Evolutionary conservation across 306 rosid genomes (phyloP).

Genomic region (Senna tora): DNA sequence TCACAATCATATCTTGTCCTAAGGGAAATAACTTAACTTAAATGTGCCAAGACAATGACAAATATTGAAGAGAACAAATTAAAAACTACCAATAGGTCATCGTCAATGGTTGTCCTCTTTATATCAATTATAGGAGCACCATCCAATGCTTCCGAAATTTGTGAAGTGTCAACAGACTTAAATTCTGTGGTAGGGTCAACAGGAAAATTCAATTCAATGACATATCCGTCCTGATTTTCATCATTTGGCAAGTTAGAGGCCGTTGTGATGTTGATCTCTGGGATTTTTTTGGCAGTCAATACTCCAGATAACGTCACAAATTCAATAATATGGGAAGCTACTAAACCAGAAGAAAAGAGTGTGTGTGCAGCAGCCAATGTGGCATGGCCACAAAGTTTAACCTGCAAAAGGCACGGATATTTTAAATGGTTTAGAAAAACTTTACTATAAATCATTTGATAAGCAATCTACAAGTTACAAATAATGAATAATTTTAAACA

Average conservation of each 20-base stretch:
- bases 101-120: conserved; percentile 41
- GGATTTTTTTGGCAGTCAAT: conserved; percentile 51
- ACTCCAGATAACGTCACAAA: conserved; percentile 72
- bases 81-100: conserved; percentile 58
- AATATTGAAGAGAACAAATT: not conserved
- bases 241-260: conserved; percentile 35
- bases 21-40: conserved; percentile 7
- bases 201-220: conserved; percentile 61
- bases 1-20: not conserved
- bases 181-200: conserved; percentile 41
- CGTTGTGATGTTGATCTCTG: conserved; percentile 6
- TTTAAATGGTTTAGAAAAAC: not conserved
- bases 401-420: conserved; percentile 45
- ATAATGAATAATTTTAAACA: not conserved
- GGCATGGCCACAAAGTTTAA: conserved; percentile 85
- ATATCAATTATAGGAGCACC: conserved; percentile 56
- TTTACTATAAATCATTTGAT: conserved; percentile 2
- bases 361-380: conserved; percentile 77
- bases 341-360: conserved; percentile 56
- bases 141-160: conserved; percentile 50
- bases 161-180: conserved; percentile 40
- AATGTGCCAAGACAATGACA: conserved; percentile 8
- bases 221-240: conserved; percentile 36
- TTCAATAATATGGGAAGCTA: conserved; percentile 49
- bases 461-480: not conserved